phyloP scores from a whole-genome alignment of 1,284 basidiomycete genomes.

The Marasmius sp. region DNA sequence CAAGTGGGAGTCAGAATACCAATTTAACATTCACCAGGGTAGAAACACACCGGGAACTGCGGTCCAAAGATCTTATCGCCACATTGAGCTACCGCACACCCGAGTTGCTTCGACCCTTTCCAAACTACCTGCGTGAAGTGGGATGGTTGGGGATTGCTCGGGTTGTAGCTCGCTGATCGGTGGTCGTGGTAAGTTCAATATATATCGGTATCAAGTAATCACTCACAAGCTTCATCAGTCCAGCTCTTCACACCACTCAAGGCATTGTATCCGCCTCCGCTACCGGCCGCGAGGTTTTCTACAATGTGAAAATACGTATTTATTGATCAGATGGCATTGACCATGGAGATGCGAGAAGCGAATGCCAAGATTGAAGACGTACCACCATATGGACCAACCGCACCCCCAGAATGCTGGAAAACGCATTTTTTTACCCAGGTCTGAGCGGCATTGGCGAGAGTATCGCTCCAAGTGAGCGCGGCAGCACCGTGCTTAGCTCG shows the following conservation, averaged over 20 bases:
- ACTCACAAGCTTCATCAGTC: constrained; percentile 41
- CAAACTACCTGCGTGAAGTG: constrained; percentile 57
- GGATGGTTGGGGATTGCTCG: constrained; percentile 40
- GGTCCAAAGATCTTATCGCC: constrained; percentile 32
- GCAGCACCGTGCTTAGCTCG: constrained; percentile 44
- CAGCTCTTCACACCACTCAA: constrained; percentile 37
- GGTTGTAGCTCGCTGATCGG: constrained; percentile 36
- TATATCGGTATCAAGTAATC: not conserved
- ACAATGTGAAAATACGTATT: not conserved
- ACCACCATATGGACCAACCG: constrained; percentile 45
- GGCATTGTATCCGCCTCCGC: constrained; percentile 41
- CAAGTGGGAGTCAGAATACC: not conserved
- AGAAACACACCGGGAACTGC: not conserved
- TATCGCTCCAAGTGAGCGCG: constrained; percentile 42
- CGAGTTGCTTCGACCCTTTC: constrained; percentile 47
- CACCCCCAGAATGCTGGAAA: constrained; percentile 46
- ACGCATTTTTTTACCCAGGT: constrained; percentile 45
- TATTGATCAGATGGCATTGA: not conserved
- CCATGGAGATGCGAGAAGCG: not conserved
- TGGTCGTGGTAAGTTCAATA: not conserved
- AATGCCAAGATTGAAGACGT: not conserved
- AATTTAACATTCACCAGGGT: constrained; percentile 27
- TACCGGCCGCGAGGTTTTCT: constrained; percentile 50
- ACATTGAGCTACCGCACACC: constrained; percentile 38
- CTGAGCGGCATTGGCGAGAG: constrained; percentile 41